A percentile compares a stretch with the other conserved stretches of the same genome.
These are phyloP conservation scores for Candida alai DNA, from an alignment of 805 yeast species.

Conservation along the genomic window DNA sequence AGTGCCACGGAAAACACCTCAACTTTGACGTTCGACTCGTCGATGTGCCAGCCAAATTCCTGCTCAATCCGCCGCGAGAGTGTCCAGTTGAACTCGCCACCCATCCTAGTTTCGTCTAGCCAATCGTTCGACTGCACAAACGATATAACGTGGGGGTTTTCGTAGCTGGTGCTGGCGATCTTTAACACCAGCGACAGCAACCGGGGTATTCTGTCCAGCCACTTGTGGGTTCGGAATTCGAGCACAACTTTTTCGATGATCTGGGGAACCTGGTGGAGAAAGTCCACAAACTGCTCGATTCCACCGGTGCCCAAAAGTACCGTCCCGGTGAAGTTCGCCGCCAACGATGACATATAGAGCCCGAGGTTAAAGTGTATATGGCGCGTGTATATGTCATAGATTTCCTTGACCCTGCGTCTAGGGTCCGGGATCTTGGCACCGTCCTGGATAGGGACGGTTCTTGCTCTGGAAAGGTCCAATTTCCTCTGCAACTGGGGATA, in stretches of 20 bases:
- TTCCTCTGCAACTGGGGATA: not conserved
- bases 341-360: conserved; percentile 2
- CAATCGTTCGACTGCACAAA: conserved; percentile 1
- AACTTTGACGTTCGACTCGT: conserved; percentile 1
- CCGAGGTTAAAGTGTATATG: not conserved
- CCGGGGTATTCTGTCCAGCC: not conserved
- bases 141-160: conserved; percentile 1
- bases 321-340: not conserved
- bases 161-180: not conserved
- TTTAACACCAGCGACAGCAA: not conserved
- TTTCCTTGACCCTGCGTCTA: not conserved
- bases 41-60: conserved; percentile 1
- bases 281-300: conserved; percentile 2
- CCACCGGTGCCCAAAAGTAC: conserved; percentile 1
- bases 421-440: too few species aligned
- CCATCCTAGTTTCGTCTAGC: conserved; percentile 3
- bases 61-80: not conserved
- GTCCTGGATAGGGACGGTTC: not conserved
- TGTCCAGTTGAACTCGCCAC: conserved; percentile 1
- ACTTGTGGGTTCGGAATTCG: not conserved
- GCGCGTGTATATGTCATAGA: conserved; percentile 3
- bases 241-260: not conserved
- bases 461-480: too few species aligned
- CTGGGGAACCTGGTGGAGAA: conserved; percentile 1
- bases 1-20: conserved; percentile 3